Conservation (phyloP, 176 grass and related monocot genomes). For the Hsuehochloa calcarea region DNA sequence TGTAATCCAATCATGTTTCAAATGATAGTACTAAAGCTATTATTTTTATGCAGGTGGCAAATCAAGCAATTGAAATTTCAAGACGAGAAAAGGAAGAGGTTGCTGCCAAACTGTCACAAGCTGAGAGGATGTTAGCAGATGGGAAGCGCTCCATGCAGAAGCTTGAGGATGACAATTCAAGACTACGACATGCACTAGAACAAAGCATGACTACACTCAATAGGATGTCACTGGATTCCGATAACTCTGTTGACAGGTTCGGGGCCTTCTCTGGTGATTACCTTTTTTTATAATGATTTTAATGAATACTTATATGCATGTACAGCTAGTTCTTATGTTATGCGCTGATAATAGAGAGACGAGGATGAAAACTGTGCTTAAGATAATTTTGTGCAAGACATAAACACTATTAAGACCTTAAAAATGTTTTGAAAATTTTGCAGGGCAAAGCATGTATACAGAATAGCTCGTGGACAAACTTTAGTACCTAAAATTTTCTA, state of each 20-base stretch:
- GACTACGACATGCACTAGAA: constrained; percentile 75
- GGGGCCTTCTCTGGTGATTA: not conserved
- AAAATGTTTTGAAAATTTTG: not conserved
- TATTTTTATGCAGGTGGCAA: constrained; percentile 56
- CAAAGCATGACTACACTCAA: constrained; percentile 90
- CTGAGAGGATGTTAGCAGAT: constrained; percentile 73
- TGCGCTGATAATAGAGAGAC: not conserved
- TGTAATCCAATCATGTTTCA: not conserved
- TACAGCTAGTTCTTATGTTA: constrained; percentile 1
- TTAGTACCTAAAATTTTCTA: not conserved
- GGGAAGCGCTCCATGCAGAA: constrained; percentile 84
- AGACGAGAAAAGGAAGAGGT: constrained; percentile 75
- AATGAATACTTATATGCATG: not conserved
- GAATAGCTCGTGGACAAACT: not conserved
- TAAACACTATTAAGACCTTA: constrained; percentile 6
- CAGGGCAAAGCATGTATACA: not conserved
- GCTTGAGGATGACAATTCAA: constrained; percentile 95
- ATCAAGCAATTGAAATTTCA: constrained; percentile 64
- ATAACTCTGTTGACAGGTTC: constrained; percentile 96
- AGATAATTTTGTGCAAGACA: not conserved
- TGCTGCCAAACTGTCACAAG: constrained; percentile 62
- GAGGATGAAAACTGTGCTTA: not conserved
- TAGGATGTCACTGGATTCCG: constrained; percentile 96
- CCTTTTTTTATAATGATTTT: not conserved
- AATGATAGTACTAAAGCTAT: constrained; percentile 3